Base-by-base conservation (phyloP, 2,329 filamentous ascomycete genomes). In the Fusarium tanahbumbuense region DNA sequence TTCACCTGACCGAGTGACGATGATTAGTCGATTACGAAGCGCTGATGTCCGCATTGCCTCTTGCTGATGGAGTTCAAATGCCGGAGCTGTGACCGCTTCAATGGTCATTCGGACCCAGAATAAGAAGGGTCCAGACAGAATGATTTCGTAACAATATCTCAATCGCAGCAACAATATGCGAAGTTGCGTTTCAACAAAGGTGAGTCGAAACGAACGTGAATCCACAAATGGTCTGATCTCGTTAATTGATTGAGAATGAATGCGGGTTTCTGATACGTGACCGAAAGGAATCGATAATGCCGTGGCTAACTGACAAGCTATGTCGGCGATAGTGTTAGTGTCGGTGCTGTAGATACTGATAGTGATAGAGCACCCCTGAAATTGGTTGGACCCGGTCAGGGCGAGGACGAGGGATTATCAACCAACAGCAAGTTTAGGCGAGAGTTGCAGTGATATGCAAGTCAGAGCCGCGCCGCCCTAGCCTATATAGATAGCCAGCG, bases 141-240 rank as follows among this genome's bases (percentile, higher is more conserved):
- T 20, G 48, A 46, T 67, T 55, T 67, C 63, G 62, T 65, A 65
- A 65, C 53, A 65, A 22, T 16, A 59, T 65, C n/a, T 56, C 34
- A 37, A 28, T 44, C 13, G n/a, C 23, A 56, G 49, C 15, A 57
- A 64, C 42, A 45, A 37, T 47, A 56, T 34, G 23, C 56, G 50
- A 56, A 40, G 44, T 46, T 22, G 16, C 28, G 28, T 56, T 54
- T 20, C 8, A 20, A 42, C 42, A 18, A 34, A 60, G 12, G 57
- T 18, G 22, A 53, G 49, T 53, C 49, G 34, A 53, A 53, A 53
- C 34, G 34, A 53, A 6, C 9, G 5, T 20, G 34, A 53, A 53
- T 11, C 49, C 49, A 53, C 49, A 42, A 41, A 41, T 42, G 49
- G 20, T 20, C 23, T 25, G 41, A 22, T 8, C 18, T 42, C 11